A percentile compares a stretch with the other conserved stretches of the same genome.
Conservation (phyloP, 2,329 filamentous ascomycete species). For the Paracamarosporium sp. region DNA sequence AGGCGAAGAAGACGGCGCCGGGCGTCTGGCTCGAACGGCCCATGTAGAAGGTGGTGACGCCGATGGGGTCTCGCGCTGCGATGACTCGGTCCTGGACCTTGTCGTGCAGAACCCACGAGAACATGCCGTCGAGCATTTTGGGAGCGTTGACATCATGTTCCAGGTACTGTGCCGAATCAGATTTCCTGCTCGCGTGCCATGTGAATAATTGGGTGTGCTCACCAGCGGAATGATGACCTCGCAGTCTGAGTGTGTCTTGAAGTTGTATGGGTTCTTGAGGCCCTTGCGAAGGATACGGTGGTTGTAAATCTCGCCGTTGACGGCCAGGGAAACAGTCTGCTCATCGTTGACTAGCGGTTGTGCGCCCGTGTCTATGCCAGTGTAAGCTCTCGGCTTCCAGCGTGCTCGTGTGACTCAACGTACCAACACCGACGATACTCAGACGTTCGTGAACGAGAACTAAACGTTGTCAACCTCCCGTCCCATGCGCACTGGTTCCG, state of each 20-base stretch:
- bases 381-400: slow-evolving; percentile 24
- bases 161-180: slow-evolving; percentile 70
- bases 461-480: slow-evolving; percentile 31
- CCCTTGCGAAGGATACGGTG: slow-evolving; percentile 91
- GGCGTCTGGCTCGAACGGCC: slow-evolving; percentile 84
- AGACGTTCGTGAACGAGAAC: slow-evolving; percentile 95
- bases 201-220: slow-evolving; percentile 45
- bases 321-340: slow-evolving; percentile 84
- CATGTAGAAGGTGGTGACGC: slow-evolving; percentile 96
- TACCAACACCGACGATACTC: slow-evolving; percentile 96
- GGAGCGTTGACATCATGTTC: slow-evolving; percentile 91
- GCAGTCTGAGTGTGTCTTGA: slow-evolving; percentile 98
- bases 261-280: slow-evolving; percentile 84
- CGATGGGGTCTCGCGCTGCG: slow-evolving; percentile 94
- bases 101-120: slow-evolving; percentile 98
- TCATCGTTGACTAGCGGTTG: slow-evolving; percentile 95
- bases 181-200: neutral
- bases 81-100: slow-evolving; percentile 91
- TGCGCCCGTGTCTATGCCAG: slow-evolving; percentile 79
- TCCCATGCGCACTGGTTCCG: neutral
- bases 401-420: slow-evolving; percentile 47
- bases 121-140: slow-evolving; percentile 97
- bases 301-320: slow-evolving; percentile 99
- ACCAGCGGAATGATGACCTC: slow-evolving; percentile 98
- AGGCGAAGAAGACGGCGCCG: slow-evolving; percentile 91